Evolutionary conservation across 2,329 filamentous ascomycete species (phyloP).

Genomic region (Cladosporium phlei): DNA sequence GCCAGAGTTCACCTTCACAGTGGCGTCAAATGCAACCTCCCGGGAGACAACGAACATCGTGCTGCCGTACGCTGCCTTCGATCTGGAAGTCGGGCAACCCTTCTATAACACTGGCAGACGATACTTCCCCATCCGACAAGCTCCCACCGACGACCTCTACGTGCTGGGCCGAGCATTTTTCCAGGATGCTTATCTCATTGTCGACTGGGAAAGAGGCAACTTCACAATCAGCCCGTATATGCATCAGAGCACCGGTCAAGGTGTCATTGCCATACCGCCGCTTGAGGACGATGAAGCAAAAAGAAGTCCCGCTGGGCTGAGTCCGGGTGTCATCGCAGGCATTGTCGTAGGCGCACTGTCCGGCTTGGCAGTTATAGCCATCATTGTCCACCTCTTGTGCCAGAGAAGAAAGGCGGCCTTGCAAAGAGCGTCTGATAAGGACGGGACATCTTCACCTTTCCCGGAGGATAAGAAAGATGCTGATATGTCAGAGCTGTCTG

Average conservation of each 20-base stretch:
- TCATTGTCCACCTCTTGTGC: slow-evolving; percentile 1
- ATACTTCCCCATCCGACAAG: slow-evolving; percentile 38
- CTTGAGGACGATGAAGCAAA: neutral
- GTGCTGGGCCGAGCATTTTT: slow-evolving; percentile 37
- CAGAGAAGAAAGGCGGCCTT: neutral
- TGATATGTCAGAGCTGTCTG: neutral
- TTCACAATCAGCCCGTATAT: slow-evolving; percentile 21
- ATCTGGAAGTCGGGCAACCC: slow-evolving; percentile 25
- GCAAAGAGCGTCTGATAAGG: neutral
- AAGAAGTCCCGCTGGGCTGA: slow-evolving; percentile 1
- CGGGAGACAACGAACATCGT: slow-evolving; percentile 21
- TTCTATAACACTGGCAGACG: slow-evolving; percentile 21
- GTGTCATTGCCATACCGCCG: slow-evolving; percentile 1
- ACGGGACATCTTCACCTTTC: neutral
- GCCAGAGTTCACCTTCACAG: slow-evolving; percentile 37
- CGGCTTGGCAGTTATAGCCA: neutral
- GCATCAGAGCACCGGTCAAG: neutral
- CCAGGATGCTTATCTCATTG: slow-evolving; percentile 39
- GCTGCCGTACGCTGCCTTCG: slow-evolving; percentile 37
- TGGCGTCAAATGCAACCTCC: slow-evolving; percentile 17
- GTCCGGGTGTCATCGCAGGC: slow-evolving; percentile 4
- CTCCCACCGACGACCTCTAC: slow-evolving; percentile 35
- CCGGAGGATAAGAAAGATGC: neutral
- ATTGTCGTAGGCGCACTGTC: slow-evolving; percentile 7
- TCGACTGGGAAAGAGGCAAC: slow-evolving; percentile 32